Percentiles rank a stretch among this genome's conserved stretches.
Evolutionary conservation across 73 alveolate genomes (phyloP).

Genomic region (Tetrahymena malaccensis): DNA sequence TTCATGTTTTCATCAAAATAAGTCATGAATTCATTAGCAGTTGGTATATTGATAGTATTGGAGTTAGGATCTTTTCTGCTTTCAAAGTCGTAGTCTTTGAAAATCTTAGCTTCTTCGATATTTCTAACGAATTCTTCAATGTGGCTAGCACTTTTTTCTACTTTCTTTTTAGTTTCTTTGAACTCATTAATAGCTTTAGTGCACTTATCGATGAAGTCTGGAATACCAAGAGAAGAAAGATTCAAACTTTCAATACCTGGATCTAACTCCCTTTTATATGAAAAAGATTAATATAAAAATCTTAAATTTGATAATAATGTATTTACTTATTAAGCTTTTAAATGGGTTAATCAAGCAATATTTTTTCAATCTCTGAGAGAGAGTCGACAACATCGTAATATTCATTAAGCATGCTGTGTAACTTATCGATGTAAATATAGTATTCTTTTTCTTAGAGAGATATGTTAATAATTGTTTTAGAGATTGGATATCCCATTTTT

Average conservation of each 20-base stretch:
- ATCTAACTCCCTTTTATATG: conserved; percentile 34
- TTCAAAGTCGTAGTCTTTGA: conserved; percentile 30
- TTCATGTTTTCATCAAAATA: conserved; percentile 93
- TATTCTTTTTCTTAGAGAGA: conserved; percentile 88
- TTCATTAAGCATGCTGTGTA: conserved; percentile 80
- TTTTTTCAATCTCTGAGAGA: conserved; percentile 81
- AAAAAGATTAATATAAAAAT: background rate
- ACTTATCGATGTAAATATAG: conserved; percentile 77
- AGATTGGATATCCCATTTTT: conserved; percentile 69
- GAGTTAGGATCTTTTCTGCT: conserved; percentile 32
- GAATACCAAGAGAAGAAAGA: conserved; percentile 92
- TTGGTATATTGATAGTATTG: background rate
- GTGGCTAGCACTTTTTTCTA: conserved; percentile 15
- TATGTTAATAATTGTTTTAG: conserved; percentile 84
- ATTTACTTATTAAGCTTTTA: conserved; percentile 48
- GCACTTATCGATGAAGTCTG: conserved; percentile 90
- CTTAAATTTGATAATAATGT: background rate
- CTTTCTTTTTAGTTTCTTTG: conserved; percentile 69
- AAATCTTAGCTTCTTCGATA: background rate
- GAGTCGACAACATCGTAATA: conserved; percentile 78
- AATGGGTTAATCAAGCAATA: conserved; percentile 64
- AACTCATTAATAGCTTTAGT: conserved; percentile 82
- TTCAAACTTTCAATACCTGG: conserved; percentile 87
- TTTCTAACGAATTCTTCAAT: conserved; percentile 30
- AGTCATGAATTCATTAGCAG: conserved; percentile 67